Evolutionary conservation across 257 asterid species (phyloP).

Genomic region (Gentiana macrophylla): DNA sequence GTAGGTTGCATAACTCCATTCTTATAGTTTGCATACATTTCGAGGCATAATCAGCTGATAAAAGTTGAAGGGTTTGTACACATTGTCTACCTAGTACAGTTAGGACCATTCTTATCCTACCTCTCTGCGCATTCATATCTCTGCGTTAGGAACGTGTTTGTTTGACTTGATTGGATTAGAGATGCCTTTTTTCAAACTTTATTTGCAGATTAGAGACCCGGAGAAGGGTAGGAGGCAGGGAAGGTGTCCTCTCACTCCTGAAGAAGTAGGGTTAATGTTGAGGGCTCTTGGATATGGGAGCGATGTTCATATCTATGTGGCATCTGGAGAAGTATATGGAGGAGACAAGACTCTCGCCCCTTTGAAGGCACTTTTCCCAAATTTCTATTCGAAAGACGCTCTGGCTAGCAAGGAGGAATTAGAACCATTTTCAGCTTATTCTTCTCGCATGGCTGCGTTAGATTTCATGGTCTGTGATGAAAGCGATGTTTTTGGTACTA

Average conservation of each 20-base stretch:
- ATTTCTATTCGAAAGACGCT: slow-evolving; percentile 80
- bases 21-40: background rate
- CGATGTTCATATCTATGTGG: slow-evolving; percentile 80
- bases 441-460: slow-evolving; percentile 95
- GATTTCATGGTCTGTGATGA: slow-evolving; percentile 92
- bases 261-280: slow-evolving; percentile 92
- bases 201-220: slow-evolving; percentile 71
- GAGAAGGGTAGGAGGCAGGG: slow-evolving; percentile 93
- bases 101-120: background rate
- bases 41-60: background rate
- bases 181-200: slow-evolving; percentile 13
- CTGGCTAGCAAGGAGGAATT: slow-evolving; percentile 62
- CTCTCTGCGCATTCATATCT: background rate
- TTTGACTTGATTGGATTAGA: slow-evolving; percentile 1
- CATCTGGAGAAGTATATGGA: slow-evolving; percentile 97
- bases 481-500: slow-evolving; percentile 91
- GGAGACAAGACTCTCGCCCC: slow-evolving; percentile 92
- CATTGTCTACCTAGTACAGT: background rate
- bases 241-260: slow-evolving; percentile 93
- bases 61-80: background rate
- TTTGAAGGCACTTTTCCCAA: slow-evolving; percentile 83
- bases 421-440: slow-evolving; percentile 63
- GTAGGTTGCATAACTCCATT: background rate
- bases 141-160: background rate
- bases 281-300: slow-evolving; percentile 87